A percentile compares a stretch with the other conserved stretches of the same genome.
Evolutionary conservation across 2,329 filamentous ascomycete genomes (phyloP).

Genomic region (Ophiostoma piceae): DNA sequence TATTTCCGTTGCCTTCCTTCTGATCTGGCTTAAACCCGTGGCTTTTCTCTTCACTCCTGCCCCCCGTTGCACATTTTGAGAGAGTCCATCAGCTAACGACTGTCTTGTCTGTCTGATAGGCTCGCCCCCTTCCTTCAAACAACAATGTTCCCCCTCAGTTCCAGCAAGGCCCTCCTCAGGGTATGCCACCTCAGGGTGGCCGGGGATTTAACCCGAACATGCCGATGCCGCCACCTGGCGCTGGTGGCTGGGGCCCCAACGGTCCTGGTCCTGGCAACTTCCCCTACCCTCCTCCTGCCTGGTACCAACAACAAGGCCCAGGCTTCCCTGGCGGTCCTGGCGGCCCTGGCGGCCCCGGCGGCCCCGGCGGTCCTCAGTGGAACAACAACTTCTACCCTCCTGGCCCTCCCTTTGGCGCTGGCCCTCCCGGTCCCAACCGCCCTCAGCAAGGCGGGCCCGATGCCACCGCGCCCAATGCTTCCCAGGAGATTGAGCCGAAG

Average conservation of each 20-base stretch:
- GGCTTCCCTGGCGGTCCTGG: slow-evolving; percentile 56
- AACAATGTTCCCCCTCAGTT: slow-evolving; percentile 34
- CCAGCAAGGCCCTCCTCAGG: slow-evolving; percentile 28
- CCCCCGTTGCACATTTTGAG: not conserved
- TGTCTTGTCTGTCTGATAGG: slow-evolving; percentile 30
- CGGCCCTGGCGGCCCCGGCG: slow-evolving; percentile 1
- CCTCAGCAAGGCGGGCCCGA: not conserved
- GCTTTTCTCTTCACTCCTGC: not conserved
- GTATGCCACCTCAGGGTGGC: slow-evolving; percentile 30
- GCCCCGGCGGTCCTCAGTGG: slow-evolving; percentile 43
- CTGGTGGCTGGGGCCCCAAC: slow-evolving; percentile 31
- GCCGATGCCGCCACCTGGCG: slow-evolving; percentile 31
- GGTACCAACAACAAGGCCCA: slow-evolving; percentile 67
- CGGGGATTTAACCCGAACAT: slow-evolving; percentile 31
- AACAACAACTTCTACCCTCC: slow-evolving; percentile 50
- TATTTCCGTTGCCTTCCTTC: slow-evolving; percentile 99
- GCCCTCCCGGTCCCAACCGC: not conserved
- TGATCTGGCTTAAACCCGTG: slow-evolving; percentile 52
- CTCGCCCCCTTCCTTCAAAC: slow-evolving; percentile 36
- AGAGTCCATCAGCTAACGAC: slow-evolving; percentile 6
- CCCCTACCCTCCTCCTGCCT: slow-evolving; percentile 72
- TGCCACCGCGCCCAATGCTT: slow-evolving; percentile 31
- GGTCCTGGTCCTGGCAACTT: slow-evolving; percentile 40
- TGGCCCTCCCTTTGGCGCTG: slow-evolving; percentile 26
- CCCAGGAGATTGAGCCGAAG: slow-evolving; percentile 52